These are phyloP conservation scores for Pachysandra terminalis DNA, from an alignment of 164 flowering plant species.

Conservation along the genomic window DNA sequence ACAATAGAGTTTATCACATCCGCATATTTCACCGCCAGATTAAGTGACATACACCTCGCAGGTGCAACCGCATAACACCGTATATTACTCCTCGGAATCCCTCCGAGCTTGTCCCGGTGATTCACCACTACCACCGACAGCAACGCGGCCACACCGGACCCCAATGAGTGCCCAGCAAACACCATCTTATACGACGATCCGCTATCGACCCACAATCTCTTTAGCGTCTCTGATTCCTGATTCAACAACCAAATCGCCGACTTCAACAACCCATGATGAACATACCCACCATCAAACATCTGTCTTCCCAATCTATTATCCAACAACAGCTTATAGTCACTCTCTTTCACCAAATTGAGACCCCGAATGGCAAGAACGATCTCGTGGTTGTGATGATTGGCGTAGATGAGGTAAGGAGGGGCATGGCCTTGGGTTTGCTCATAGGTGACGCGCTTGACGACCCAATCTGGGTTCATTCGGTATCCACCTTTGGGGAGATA, in stretches of 20 bases:
- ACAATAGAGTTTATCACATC: constrained; percentile 78
- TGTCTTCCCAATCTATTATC: constrained; percentile 64
- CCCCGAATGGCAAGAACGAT: constrained; percentile 80
- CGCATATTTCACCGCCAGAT: constrained; percentile 89
- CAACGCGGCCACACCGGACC: no score
- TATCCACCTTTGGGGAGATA: constrained; percentile 52
- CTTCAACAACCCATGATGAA: constrained; percentile 76
- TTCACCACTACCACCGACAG: constrained; percentile 64
- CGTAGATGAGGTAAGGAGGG: constrained; percentile 82
- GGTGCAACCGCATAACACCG: constrained; percentile 81
- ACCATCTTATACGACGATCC: constrained; percentile 43
- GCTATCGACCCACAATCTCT: constrained; percentile 46
- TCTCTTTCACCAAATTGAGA: constrained; percentile 61
- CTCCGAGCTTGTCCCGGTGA: constrained; percentile 40
- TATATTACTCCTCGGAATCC: constrained; percentile 29
- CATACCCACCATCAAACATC: constrained; percentile 94
- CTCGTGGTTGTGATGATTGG: constrained; percentile 56
- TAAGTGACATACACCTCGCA: no score
- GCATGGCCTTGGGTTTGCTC: constrained; percentile 58
- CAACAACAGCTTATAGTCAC: constrained; percentile 68
- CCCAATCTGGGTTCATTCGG: constrained; percentile 55
- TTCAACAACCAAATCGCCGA: constrained; percentile 73
- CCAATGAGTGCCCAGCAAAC: no score
- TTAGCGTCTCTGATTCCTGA: constrained; percentile 53
- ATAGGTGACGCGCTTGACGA: constrained; percentile 64